Percentiles rank a stretch among this genome's conserved stretches.
These are phyloP conservation scores for Colletotrichum spaethianum DNA, from an alignment of 2,329 filamentous ascomycete species.

Conservation along the genomic window DNA sequence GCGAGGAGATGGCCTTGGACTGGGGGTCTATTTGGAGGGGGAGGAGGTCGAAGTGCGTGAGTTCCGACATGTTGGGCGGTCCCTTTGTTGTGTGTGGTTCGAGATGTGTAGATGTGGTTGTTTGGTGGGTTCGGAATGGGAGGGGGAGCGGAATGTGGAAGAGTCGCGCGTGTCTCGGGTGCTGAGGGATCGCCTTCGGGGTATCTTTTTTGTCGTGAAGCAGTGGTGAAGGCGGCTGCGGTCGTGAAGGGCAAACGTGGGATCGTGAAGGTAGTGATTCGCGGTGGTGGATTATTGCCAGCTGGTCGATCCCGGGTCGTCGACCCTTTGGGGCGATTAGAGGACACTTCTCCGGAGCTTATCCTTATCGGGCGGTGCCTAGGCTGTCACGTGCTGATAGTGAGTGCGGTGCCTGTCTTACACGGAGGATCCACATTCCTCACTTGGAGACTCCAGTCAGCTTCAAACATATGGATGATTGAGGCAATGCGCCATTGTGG, in stretches of 20 bases:
- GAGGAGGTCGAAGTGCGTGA: conserved; percentile 84
- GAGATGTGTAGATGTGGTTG: neutral
- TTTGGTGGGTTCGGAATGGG: neutral
- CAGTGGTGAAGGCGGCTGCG: neutral
- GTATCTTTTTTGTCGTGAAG: conserved; percentile 12
- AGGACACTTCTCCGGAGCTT: conserved; percentile 37
- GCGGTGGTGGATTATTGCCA: conserved; percentile 20
- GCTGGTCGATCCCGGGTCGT: conserved; percentile 9
- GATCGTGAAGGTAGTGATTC: neutral
- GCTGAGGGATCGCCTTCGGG: conserved; percentile 7
- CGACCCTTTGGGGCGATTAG: conserved; percentile 2
- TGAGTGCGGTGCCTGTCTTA: neutral
- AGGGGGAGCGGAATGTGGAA: neutral
- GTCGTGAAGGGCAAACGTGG: neutral
- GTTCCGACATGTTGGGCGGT: conserved; percentile 65
- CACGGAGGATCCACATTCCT: neutral
- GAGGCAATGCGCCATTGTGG: neutral
- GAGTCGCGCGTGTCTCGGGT: neutral
- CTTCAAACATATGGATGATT: neutral
- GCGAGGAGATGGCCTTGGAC: conserved; percentile 79
- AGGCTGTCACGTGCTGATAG: conserved; percentile 29
- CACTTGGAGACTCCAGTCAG: too few relatives aligned
- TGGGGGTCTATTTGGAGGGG: conserved; percentile 86
- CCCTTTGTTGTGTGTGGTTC: neutral
- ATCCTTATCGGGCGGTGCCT: conserved; percentile 17